Base-by-base conservation (phyloP, 2,329 filamentous ascomycete genomes). In the Huntiella decipiens region DNA sequence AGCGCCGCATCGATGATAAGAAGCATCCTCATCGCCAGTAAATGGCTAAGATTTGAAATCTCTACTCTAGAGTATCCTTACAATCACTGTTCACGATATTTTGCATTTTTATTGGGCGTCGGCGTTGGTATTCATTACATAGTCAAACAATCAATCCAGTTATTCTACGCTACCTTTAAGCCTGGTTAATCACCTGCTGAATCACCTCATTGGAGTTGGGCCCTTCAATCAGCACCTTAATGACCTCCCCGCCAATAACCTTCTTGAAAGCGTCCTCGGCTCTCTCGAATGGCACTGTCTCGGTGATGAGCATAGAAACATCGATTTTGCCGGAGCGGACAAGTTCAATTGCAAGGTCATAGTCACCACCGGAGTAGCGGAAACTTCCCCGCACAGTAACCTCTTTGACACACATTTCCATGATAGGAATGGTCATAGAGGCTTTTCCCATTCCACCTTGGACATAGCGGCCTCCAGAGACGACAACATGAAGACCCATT, bases 391-490 rank as follows among this genome's bases (percentile, higher is more conserved):
- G 82, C 40, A 82, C 71, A 8, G 79, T 92, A 44, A 94, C 68
- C 67, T 96, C 88, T 66, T 95, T 95, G 43, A 78, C 71, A 60
- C 86, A 92, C 57, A 92, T 69, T 4, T 82, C 80, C 73, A 88
- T 82, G 59, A 96, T 93, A 44, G 88, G 88, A 66, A 95, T 94
- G 6, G 64, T 82, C 60, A 95, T 87, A 56, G 94, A 83, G 35
- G 76, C 62, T 58, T 80, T 82, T 57, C 88, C 88, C 85, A 95
- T 93, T 46, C 87, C 87, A 50, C 78, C 84, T 64, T 92, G 85
- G 6, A 92, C 79, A 55, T 84, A 88, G 12, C 72, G 78, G 31
- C 83, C 83, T 47, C 83, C 83, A 40, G 68, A 67, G 52, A 77
- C 71, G 19, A 86, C 71, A 15, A 71, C 70, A 61, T 87, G 79